Percentiles rank a stretch among this genome's conserved stretches.
Conservation (phyloP, 257 asterid species). For the Ilex asprella region DNA sequence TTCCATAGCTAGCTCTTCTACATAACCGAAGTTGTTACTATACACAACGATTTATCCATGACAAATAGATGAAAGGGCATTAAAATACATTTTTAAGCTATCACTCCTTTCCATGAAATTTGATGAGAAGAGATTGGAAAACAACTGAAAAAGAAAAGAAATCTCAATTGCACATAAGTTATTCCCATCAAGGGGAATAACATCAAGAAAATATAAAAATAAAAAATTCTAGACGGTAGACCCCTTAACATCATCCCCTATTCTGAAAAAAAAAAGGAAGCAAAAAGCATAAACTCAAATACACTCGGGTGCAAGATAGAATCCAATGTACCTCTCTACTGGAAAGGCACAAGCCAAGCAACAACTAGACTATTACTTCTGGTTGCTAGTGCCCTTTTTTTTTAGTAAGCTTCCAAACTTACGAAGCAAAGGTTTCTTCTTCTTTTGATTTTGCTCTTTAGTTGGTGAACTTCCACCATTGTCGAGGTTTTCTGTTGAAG, state of each 20-base stretch:
- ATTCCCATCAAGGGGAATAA: no score
- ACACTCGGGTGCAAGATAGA: conserved; percentile 26
- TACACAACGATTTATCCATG: no score
- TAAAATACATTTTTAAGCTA: no score
- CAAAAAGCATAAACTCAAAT: conserved; percentile 23
- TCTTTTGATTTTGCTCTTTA: conserved; percentile 57
- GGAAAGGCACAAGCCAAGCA: conserved; percentile 9
- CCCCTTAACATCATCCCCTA: neutral
- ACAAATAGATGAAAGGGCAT: no score
- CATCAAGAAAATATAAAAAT: no score
- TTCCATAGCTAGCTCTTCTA: no score
- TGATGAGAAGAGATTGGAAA: no score
- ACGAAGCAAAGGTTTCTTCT: conserved; percentile 78
- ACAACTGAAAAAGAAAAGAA: no score
- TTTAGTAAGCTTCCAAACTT: conserved; percentile 84
- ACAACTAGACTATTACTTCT: conserved; percentile 34
- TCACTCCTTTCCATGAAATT: no score
- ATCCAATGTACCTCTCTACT: conserved; percentile 32
- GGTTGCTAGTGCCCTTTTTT: conserved; percentile 64
- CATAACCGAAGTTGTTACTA: no score
- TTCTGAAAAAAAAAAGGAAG: conserved; percentile 13
- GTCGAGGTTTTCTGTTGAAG: conserved; percentile 42
- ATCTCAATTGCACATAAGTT: no score
- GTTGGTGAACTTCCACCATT: conserved; percentile 47
- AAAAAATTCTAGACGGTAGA: no score